These are phyloP conservation scores for Ambrosiella cleistominuta DNA, from an alignment of 2,329 filamentous ascomycete genomes.

Conservation along the genomic window DNA sequence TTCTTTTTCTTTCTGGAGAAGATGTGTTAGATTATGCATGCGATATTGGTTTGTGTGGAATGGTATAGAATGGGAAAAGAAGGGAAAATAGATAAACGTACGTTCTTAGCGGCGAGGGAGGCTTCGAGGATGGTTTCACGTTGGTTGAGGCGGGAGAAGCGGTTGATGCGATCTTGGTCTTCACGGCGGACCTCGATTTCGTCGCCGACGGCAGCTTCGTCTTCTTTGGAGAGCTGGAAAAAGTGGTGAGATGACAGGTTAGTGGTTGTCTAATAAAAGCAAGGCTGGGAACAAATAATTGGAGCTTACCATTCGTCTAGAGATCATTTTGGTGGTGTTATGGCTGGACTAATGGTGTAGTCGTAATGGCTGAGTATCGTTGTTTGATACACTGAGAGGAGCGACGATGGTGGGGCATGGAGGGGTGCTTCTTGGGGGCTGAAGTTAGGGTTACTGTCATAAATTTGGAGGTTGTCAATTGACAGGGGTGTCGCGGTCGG, in stretches of 20 bases:
- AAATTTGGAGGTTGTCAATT: neutral
- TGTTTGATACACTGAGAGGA: neutral
- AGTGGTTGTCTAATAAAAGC: neutral
- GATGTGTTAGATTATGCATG: neutral
- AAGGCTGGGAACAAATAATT: no score
- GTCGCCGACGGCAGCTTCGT: conserved; percentile 60
- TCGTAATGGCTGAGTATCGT: neutral
- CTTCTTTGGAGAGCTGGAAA: conserved; percentile 71
- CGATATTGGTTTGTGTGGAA: neutral
- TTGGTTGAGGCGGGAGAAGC: conserved; percentile 86
- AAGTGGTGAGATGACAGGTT: neutral
- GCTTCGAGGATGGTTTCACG: conserved; percentile 65
- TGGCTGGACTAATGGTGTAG: neutral
- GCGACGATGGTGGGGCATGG: neutral
- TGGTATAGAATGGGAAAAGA: neutral
- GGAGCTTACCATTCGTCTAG: conserved; percentile 41
- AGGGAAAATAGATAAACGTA: conserved; percentile 25
- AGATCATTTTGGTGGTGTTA: conserved; percentile 25
- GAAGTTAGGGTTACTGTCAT: neutral
- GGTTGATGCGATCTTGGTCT: conserved; percentile 98
- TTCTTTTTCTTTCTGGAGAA: conserved; percentile 81
- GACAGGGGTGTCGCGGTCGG: neutral
- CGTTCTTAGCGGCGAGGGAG: conserved; percentile 61
- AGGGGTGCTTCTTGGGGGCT: neutral
- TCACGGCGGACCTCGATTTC: conserved; percentile 90